Percentiles rank a stretch among this genome's conserved stretches.
phyloP scores from a whole-genome alignment of 192 early-diverging fungal species.

The Coemansia sp. region DNA sequence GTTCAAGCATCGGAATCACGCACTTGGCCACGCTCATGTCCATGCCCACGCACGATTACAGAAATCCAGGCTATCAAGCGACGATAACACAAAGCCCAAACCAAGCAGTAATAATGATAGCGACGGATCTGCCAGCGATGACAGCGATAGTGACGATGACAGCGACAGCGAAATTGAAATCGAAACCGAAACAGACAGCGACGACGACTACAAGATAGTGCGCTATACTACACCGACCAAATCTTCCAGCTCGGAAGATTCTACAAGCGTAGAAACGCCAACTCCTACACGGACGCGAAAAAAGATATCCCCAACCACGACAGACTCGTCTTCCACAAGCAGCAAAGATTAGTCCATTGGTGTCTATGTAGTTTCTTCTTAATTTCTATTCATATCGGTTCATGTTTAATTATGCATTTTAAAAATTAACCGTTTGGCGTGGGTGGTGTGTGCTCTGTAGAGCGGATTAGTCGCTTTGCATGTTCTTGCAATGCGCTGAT shows the following conservation, averaged over 20 bases:
- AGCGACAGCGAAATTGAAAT: constrained; percentile 9
- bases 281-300: background rate
- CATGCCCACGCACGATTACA: background rate
- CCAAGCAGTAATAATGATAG: background rate
- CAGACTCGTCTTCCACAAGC: background rate
- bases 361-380: background rate
- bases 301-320: background rate
- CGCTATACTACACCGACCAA: background rate
- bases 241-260: background rate
- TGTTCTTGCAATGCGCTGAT: too few species aligned
- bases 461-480: too few species aligned
- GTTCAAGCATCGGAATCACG: constrained; percentile 5
- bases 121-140: background rate
- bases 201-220: constrained; percentile 1
- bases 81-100: background rate
- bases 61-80: background rate
- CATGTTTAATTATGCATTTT: background rate
- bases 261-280: background rate
- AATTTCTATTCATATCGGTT: background rate
- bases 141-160: constrained; percentile 9
- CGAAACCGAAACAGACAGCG: background rate
- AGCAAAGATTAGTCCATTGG: background rate
- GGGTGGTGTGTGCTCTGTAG: too few species aligned
- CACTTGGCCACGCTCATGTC: background rate
- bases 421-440: too few species aligned